Percentiles rank a stretch among this genome's conserved stretches.
Evolutionary conservation across 352 stramenopile genomes (phyloP).

Genomic region (Phytopythium delawarense): DNA sequence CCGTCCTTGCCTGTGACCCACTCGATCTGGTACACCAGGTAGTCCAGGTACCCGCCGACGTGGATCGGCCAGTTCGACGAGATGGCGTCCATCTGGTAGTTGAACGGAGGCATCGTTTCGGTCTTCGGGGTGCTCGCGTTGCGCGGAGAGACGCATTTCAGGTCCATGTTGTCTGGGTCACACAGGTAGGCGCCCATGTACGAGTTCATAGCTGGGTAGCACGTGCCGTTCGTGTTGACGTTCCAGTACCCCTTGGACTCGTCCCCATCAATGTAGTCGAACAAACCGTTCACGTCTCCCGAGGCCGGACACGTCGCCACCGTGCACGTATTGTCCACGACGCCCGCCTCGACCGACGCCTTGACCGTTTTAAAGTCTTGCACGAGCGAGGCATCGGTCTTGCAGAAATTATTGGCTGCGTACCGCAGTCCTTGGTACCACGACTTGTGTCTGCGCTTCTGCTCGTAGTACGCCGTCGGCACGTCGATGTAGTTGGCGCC

Average conservation of each 20-base stretch:
- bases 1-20: conserved; percentile 64
- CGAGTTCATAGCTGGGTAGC: conserved; percentile 59
- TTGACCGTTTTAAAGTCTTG: conserved; percentile 28
- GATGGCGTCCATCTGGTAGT: conserved; percentile 79
- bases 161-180: conserved; percentile 42
- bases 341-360: conserved; percentile 19
- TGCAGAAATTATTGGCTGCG: conserved; percentile 42
- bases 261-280: conserved; percentile 31
- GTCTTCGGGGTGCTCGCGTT: conserved; percentile 29
- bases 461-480: conserved; percentile 29
- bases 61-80: conserved; percentile 71
- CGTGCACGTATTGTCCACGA: conserved; percentile 38
- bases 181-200: conserved; percentile 63
- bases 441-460: conserved; percentile 36
- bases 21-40: conserved; percentile 63
- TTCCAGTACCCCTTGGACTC: conserved; percentile 34
- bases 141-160: conserved; percentile 32
- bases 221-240: conserved; percentile 63
- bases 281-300: conserved; percentile 34
- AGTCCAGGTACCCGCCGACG: conserved; percentile 51
- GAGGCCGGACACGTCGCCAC: conserved; percentile 33
- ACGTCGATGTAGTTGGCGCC: conserved; percentile 50
- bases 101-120: conserved; percentile 60
- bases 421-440: conserved; percentile 61
- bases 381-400: conserved; percentile 7